Base-by-base conservation (phyloP, 805 yeast species). In the Saturnispora besseyi region DNA sequence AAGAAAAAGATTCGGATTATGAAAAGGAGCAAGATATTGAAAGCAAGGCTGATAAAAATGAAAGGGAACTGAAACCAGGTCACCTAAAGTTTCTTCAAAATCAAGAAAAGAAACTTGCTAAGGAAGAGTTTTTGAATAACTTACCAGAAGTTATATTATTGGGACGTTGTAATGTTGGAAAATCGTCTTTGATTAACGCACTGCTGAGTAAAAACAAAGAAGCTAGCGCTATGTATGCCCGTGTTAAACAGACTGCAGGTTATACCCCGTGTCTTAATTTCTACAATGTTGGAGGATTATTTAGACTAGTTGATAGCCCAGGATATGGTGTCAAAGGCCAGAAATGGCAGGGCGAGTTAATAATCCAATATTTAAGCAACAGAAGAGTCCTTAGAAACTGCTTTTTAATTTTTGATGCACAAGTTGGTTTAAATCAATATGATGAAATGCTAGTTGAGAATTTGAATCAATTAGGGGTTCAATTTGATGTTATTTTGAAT, bases 151-250 rank as follows among this genome's bases (percentile, higher is more conserved):
- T 88, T 4, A 69, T 84, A 3, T 73, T 89, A 44, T 57, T 89
- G 42, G 96, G 97, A 0, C 33, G 87, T 54, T 83, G 95, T 44
- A 89, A 89, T 57, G 89, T 83, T 7, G 97, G 96, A 0, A 89
- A 89, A 61, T 86, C 95, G 0, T 80, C 95, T 0, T 62, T 89
- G 26, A 68, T 89, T 38, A 85, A 86, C 59, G 76, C 76, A 11
- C 50, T 87, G 8, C 65, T 85, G 4, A 68, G 79, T 1, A 67
- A 68, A 34, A 62, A 65, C 7, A 57, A 59, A 26, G 59, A 61
- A 3, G 46, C 45, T 6, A 32, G 54, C 43, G 50, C 43, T 3
- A 44, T 45, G 34, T 74, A 68, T 52, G 91, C 89, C 2, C 54
- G 63, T 28, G 71, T 67, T 26, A 63, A 61, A 45, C 55, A 56